A percentile compares a stretch with the other conserved stretches of the same genome.
Evolutionary conservation across 192 early-diverging fungal genomes (phyloP).

Genomic region (Coemansia sp.): DNA sequence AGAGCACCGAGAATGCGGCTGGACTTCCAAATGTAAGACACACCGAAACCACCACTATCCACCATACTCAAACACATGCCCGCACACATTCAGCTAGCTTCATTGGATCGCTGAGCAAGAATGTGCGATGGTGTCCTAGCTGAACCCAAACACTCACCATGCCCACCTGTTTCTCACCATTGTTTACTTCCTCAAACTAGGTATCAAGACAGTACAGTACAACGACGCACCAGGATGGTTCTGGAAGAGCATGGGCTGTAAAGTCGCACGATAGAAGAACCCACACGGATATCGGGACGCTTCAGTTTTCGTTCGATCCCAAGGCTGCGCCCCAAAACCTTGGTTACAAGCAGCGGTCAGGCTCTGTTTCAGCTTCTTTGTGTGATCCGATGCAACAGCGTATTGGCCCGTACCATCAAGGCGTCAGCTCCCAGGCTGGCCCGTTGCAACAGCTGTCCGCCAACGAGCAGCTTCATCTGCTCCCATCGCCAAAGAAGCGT

Average conservation of each 20-base stretch:
- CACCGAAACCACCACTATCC: constrained; percentile 4
- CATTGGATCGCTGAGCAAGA: constrained; percentile 10
- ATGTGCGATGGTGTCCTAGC: constrained; percentile 18
- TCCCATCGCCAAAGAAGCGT: constrained; percentile 54
- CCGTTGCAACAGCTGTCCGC: constrained; percentile 33
- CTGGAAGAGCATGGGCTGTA: not conserved
- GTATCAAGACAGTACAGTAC: not conserved
- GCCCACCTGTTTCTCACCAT: not conserved
- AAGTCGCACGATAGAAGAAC: not conserved
- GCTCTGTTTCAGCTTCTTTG: not conserved
- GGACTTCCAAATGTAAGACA: constrained; percentile 40
- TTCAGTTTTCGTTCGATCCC: constrained; percentile 2
- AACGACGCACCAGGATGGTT: not conserved
- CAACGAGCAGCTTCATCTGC: constrained; percentile 27
- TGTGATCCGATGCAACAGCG: not conserved
- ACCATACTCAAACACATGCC: constrained; percentile 16
- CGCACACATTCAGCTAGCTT: constrained; percentile 41
- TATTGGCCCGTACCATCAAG: too few species aligned
- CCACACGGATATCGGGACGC: not conserved
- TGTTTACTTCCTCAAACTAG: not conserved
- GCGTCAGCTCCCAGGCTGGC: constrained; percentile 6
- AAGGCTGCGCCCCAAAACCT: not conserved
- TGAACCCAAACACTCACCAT: constrained; percentile 3
- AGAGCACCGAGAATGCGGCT: not conserved
- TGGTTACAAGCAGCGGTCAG: not conserved